Conservation (phyloP, 495 filamentous ascomycete genomes). For the Choiromyces venosus region DNA sequence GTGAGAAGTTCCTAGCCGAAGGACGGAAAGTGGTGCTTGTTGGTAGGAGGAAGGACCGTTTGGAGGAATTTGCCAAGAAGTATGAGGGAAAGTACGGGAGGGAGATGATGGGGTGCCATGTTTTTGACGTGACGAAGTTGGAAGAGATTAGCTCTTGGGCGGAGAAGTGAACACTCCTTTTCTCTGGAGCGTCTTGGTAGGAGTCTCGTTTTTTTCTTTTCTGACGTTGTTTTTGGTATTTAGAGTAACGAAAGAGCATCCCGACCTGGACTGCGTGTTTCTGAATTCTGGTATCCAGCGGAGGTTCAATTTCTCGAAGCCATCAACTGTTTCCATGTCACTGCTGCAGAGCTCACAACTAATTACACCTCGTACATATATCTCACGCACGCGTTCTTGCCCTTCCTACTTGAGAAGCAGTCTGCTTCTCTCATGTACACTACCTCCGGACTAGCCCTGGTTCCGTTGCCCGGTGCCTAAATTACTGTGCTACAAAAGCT, state of each 20-base stretch:
- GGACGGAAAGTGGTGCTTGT: constrained; percentile 58
- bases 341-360: constrained; percentile 51
- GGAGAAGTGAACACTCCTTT: constrained; percentile 45
- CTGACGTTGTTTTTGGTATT: not conserved
- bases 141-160: constrained; percentile 56
- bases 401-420: constrained; percentile 54
- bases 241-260: constrained; percentile 55
- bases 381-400: constrained; percentile 58
- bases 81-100: constrained; percentile 46
- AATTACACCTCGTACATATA: constrained; percentile 64
- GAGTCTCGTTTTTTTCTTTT: not conserved
- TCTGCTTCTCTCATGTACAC: constrained; percentile 49
- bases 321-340: constrained; percentile 53
- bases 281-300: constrained; percentile 58
- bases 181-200: not conserved
- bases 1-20: constrained; percentile 56
- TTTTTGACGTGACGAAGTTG: constrained; percentile 62
- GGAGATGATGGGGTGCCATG: constrained; percentile 49
- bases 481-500: constrained; percentile 58
- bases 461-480: constrained; percentile 51
- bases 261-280: constrained; percentile 54
- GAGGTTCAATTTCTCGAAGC: constrained; percentile 56
- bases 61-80: constrained; percentile 57
- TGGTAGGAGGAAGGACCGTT: constrained; percentile 60
- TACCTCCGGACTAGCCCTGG: constrained; percentile 52